Evolutionary conservation across 352 stramenopile genomes (phyloP).

Genomic region (Globisporangium spiculum): DNA sequence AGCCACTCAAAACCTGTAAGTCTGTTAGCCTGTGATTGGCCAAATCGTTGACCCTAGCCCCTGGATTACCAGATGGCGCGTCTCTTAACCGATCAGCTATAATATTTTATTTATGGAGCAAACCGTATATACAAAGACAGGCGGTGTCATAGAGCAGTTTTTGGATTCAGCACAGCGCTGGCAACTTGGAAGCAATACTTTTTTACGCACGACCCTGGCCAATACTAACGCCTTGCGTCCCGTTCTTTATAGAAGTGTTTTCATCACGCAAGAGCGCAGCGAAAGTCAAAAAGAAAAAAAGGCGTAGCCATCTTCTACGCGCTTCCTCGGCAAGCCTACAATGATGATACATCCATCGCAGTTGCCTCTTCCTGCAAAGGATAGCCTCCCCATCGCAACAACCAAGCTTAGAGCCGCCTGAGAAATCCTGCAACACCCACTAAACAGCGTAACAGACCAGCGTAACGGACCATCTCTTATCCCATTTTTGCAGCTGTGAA

Average conservation of each 20-base stretch:
- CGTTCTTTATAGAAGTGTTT: neutral
- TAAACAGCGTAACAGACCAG: neutral
- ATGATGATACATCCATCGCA: neutral
- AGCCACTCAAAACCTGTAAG: too few species aligned
- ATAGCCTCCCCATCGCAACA: neutral
- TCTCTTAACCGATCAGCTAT: neutral
- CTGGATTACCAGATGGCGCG: neutral
- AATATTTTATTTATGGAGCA: neutral
- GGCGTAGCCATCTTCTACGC: neutral
- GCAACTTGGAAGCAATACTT: neutral
- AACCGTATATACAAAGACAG: neutral
- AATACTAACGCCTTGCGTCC: neutral
- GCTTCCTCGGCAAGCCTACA: neutral
- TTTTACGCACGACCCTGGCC: neutral
- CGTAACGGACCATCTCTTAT: neutral
- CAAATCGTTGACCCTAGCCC: neutral
- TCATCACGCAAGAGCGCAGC: neutral
- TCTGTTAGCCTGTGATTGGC: too few species aligned
- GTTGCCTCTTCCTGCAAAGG: neutral
- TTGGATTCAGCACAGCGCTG: neutral
- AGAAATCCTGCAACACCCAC: neutral
- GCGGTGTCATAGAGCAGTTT: neutral
- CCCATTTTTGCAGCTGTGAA: neutral
- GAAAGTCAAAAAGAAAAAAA: neutral
- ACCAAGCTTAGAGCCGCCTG: neutral